These are phyloP conservation scores for Neofusicoccum kwambonambiense DNA, from an alignment of 2,329 filamentous ascomycete species.

Conservation along the genomic window DNA sequence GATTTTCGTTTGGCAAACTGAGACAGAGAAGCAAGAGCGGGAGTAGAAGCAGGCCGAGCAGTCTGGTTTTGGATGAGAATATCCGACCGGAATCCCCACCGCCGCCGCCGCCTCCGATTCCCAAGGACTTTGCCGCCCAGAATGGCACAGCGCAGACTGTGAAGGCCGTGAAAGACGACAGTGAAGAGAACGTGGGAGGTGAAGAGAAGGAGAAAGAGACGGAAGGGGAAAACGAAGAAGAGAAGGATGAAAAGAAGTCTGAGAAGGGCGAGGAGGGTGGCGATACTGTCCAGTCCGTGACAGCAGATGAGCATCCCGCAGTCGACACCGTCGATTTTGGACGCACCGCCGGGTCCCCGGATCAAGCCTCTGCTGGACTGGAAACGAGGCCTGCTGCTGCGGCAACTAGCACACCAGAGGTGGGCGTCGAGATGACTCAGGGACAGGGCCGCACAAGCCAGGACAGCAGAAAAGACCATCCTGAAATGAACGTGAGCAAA, in stretches of 20 bases:
- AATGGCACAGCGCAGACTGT: not conserved
- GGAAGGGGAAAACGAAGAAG: not conserved
- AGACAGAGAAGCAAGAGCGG: slow-evolving; percentile 1
- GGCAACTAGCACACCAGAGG: not conserved
- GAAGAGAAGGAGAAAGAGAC: not conserved
- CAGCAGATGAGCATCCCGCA: not conserved
- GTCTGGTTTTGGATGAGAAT: not conserved
- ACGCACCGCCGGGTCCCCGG: not conserved
- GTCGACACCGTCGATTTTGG: slow-evolving; percentile 5
- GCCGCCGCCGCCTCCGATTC: not conserved
- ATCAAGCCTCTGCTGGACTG: not conserved
- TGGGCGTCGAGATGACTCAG: not conserved
- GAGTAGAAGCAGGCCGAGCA: slow-evolving; percentile 5
- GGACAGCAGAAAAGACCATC: not conserved
- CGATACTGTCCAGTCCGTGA: not conserved
- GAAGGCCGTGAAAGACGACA: too few relatives aligned
- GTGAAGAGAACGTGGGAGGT: not conserved
- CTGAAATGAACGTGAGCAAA: slow-evolving; percentile 5
- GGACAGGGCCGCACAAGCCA: not conserved
- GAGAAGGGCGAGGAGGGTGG: not conserved
- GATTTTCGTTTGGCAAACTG: not conserved
- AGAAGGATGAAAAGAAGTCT: not conserved
- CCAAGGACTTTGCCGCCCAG: not conserved
- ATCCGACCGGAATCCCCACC: not conserved
- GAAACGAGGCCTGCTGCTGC: not conserved